Conservation (phyloP, 495 filamentous ascomycete species). For the Mytilinidion resinicola region DNA sequence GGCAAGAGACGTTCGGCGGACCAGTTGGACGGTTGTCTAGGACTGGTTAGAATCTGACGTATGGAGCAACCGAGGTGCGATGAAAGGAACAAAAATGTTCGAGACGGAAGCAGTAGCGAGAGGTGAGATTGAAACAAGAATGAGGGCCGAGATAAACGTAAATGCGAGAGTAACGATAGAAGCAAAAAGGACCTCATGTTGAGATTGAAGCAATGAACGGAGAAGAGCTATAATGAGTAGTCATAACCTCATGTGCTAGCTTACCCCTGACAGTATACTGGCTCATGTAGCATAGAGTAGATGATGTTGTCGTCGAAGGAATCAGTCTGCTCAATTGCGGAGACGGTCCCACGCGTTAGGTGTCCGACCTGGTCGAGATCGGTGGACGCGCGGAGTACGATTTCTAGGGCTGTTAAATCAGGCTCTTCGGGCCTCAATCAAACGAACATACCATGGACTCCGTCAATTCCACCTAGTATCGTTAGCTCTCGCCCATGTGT, state of each 20-base stretch:
- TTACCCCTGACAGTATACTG: slow-evolving; percentile 63
- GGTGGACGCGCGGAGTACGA: slow-evolving; percentile 58
- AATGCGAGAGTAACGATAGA: too few relatives aligned
- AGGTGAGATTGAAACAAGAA: background rate
- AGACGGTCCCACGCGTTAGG: slow-evolving; percentile 64
- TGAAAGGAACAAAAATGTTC: too few relatives aligned
- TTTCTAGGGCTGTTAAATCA: slow-evolving; percentile 38
- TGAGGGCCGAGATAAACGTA: slow-evolving; percentile 19
- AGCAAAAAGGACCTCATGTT: too few relatives aligned
- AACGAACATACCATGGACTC: slow-evolving; percentile 28
- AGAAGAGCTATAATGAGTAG: too few relatives aligned
- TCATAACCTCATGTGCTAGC: too few relatives aligned
- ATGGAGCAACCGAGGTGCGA: too few relatives aligned
- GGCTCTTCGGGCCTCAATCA: background rate
- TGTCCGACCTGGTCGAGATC: slow-evolving; percentile 68
- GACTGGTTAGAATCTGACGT: background rate
- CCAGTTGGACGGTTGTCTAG: slow-evolving; percentile 49
- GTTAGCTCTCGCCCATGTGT: background rate
- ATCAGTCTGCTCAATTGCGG: slow-evolving; percentile 56
- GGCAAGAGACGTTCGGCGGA: slow-evolving; percentile 51
- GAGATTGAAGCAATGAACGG: too few relatives aligned
- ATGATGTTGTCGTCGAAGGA: slow-evolving; percentile 69
- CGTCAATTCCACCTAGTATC: slow-evolving; percentile 30
- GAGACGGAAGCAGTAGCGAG: background rate
- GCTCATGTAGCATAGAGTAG: slow-evolving; percentile 81